These are phyloP conservation scores for Metschnikowia cubensis DNA, from an alignment of 805 yeast species.

Conservation along the genomic window DNA sequence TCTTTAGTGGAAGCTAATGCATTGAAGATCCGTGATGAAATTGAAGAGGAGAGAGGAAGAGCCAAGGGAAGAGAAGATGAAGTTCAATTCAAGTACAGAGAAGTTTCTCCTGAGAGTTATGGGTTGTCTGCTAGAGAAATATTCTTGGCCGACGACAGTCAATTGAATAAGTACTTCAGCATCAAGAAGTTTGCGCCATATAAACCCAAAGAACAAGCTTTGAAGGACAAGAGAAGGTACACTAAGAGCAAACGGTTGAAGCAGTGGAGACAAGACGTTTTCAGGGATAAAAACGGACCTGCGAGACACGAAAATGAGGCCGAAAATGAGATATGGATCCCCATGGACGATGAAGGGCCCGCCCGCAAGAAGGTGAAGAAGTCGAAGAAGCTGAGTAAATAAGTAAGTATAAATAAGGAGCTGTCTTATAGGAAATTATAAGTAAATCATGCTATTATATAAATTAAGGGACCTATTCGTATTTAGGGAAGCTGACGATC, in stretches of 20 bases:
- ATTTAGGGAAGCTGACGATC: slow-evolving; percentile 37
- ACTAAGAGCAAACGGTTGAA: slow-evolving; percentile 77
- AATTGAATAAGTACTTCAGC: slow-evolving; percentile 79
- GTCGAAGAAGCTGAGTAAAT: background rate
- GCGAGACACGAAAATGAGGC: slow-evolving; percentile 30
- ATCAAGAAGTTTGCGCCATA: slow-evolving; percentile 92
- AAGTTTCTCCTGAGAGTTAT: slow-evolving; percentile 90
- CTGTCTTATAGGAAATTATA: background rate
- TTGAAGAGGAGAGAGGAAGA: slow-evolving; percentile 58
- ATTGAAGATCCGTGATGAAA: slow-evolving; percentile 61
- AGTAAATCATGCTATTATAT: background rate
- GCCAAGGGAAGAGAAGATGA: slow-evolving; percentile 32
- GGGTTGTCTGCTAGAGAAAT: slow-evolving; percentile 87
- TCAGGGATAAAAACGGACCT: slow-evolving; percentile 56
- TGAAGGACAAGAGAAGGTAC: slow-evolving; percentile 78
- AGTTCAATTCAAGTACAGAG: slow-evolving; percentile 76
- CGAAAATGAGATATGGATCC: slow-evolving; percentile 37
- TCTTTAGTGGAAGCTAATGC: slow-evolving; percentile 74
- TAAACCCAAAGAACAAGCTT: slow-evolving; percentile 65
- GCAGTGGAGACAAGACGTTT: slow-evolving; percentile 87
- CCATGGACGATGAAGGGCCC: slow-evolving; percentile 20
- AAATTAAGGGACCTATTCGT: slow-evolving; percentile 20
- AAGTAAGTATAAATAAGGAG: background rate
- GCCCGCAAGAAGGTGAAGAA: slow-evolving; percentile 4
- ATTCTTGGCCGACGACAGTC: slow-evolving; percentile 81